Conservation (phyloP, 495 filamentous ascomycete genomes). For the Penicillium mononematosum region DNA sequence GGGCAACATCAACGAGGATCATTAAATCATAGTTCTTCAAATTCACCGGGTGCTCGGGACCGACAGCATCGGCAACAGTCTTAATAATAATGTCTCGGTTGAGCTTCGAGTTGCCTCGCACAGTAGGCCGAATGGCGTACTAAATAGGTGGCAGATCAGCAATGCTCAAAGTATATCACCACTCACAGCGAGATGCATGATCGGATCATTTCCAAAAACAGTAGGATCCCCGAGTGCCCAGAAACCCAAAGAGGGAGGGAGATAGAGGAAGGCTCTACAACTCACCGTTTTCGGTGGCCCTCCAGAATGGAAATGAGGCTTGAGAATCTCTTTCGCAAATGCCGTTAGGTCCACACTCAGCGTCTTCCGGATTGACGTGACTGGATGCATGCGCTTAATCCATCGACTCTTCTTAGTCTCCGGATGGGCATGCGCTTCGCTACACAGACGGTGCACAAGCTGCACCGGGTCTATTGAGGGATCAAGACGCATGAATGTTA, state of each 20-base stretch:
- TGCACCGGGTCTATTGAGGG: slow-evolving; percentile 76
- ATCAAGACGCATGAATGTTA: slow-evolving; percentile 44
- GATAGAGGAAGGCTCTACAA: slow-evolving; percentile 5
- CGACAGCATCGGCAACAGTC: slow-evolving; percentile 67
- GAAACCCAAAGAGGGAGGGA: not conserved
- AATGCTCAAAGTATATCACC: slow-evolving; percentile 3
- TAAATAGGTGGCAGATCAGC: slow-evolving; percentile 35
- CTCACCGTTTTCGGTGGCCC: slow-evolving; percentile 49
- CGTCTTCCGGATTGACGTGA: slow-evolving; percentile 73
- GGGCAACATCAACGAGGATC: slow-evolving; percentile 84
- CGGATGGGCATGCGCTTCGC: slow-evolving; percentile 54
- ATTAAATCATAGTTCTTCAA: slow-evolving; percentile 77
- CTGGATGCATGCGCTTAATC: slow-evolving; percentile 81
- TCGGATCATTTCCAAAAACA: slow-evolving; percentile 4
- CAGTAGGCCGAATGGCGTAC: slow-evolving; percentile 87
- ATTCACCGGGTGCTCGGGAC: slow-evolving; percentile 74
- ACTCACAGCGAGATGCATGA: slow-evolving; percentile 4
- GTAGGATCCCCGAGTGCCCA: slow-evolving; percentile 5
- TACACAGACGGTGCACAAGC: slow-evolving; percentile 73
- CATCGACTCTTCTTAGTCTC: slow-evolving; percentile 65
- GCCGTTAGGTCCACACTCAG: slow-evolving; percentile 71
- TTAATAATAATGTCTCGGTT: slow-evolving; percentile 76
- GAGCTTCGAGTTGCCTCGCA: slow-evolving; percentile 75
- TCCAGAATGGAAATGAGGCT: slow-evolving; percentile 67
- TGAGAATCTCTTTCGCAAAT: slow-evolving; percentile 67